A percentile compares a stretch with the other conserved stretches of the same genome.
Evolutionary conservation across 345 rosid genomes (phyloP).

Genomic region (Populus ilicifolia): DNA sequence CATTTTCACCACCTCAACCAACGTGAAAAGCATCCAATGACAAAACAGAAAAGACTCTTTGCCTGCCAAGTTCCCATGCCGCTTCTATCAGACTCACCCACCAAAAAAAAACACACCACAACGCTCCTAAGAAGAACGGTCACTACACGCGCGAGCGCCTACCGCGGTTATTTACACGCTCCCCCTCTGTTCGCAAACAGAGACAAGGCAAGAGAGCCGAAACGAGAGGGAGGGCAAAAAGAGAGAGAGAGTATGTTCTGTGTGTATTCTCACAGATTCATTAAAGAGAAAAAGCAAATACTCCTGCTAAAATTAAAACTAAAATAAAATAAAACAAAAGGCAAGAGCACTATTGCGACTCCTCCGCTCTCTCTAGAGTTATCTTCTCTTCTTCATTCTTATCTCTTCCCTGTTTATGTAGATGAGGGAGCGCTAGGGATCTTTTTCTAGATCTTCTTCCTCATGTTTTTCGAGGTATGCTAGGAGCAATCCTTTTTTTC

Average conservation of each 20-base stretch:
- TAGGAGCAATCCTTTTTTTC: not conserved
- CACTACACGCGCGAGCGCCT: not conserved
- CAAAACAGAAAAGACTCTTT: not conserved
- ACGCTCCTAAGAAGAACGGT: not conserved
- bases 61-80: not conserved
- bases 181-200: not conserved
- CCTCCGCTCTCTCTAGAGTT: conserved; percentile 15
- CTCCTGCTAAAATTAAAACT: conserved; percentile 11
- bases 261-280: conserved; percentile 39
- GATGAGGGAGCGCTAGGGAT: not conserved
- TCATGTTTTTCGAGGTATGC: not conserved
- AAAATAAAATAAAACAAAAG: not conserved
- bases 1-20: not conserved
- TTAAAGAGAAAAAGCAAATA: conserved; percentile 1
- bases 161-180: conserved; percentile 1
- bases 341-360: conserved; percentile 6
- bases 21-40: not conserved
- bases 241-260: conserved; percentile 11
- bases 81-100: not conserved
- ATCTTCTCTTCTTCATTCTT: conserved; percentile 14
- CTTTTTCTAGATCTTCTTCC: not conserved
- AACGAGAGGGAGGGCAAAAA: not conserved
- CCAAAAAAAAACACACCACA: not conserved
- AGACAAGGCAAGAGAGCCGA: not conserved
- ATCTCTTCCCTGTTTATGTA: not conserved